Percentiles rank a stretch among this genome's conserved stretches.
These are phyloP conservation scores for Monilinia fructicola DNA, from an alignment of 2,329 filamentous ascomycete species.

Conservation along the genomic window DNA sequence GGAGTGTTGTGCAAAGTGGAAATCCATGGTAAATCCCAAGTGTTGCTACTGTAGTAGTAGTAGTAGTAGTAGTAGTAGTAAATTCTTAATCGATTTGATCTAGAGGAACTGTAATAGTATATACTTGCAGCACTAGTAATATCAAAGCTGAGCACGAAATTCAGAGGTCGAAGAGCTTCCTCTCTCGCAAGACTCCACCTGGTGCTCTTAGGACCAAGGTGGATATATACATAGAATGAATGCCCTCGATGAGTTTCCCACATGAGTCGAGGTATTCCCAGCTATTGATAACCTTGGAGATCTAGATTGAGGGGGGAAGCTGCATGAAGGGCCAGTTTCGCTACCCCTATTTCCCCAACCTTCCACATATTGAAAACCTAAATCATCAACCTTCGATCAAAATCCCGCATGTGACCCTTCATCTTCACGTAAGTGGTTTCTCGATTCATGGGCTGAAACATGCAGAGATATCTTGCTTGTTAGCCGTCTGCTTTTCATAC, in stretches of 20 bases:
- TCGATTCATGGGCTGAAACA: not conserved
- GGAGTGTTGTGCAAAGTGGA: slow-evolving; percentile 1
- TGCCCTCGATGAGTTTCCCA: not conserved
- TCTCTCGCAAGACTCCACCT: not conserved
- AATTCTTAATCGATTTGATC: no score
- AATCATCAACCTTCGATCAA: not conserved
- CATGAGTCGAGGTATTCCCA: not conserved
- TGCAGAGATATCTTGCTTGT: not conserved
- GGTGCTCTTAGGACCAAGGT: not conserved
- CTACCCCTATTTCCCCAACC: slow-evolving; percentile 8
- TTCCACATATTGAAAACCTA: not conserved
- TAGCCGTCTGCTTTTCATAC: not conserved
- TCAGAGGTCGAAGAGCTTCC: not conserved
- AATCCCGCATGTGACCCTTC: not conserved
- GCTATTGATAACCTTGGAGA: not conserved
- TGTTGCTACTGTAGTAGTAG: no score
- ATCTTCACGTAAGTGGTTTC: not conserved
- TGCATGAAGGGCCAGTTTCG: not conserved
- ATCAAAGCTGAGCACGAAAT: not conserved
- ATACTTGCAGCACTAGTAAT: not conserved
- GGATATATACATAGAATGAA: no score
- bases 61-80: no score
- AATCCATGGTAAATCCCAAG: not conserved
- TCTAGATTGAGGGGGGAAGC: not conserved
- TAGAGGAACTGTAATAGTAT: no score